Conservation (phyloP, 371 early-diverging fungal species). For the Mucor mucedo region DNA sequence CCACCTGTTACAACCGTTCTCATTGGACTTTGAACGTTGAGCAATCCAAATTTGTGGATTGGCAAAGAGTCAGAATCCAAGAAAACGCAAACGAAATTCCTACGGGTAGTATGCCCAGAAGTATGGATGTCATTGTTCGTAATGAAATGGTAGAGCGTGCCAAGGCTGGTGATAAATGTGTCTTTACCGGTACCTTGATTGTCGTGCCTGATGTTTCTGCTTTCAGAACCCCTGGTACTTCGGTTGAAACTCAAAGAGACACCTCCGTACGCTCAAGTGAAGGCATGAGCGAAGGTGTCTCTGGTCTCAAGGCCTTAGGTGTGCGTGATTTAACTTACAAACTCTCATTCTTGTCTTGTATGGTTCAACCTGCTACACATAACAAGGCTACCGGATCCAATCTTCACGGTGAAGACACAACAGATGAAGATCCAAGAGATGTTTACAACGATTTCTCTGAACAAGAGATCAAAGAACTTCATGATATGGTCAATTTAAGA, state of each 20-base stretch:
- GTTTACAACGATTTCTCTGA: constrained; percentile 68
- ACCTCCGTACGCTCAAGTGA: constrained; percentile 60
- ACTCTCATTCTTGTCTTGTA: constrained; percentile 89
- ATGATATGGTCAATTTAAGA: constrained; percentile 70
- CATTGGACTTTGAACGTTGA: constrained; percentile 87
- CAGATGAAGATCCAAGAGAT: constrained; percentile 64
- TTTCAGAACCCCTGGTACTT: constrained; percentile 71
- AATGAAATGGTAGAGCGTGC: constrained; percentile 96
- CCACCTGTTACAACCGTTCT: constrained; percentile 86
- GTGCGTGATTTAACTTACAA: constrained; percentile 93
- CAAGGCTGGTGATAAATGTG: constrained; percentile 97
- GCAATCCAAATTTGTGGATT: constrained; percentile 94
- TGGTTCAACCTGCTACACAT: constrained; percentile 69
- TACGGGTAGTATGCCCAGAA: constrained; percentile 97
- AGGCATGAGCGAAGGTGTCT: constrained; percentile 80
- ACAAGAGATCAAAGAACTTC: constrained; percentile 79
- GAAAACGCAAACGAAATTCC: constrained; percentile 98
- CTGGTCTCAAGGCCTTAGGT: constrained; percentile 89
- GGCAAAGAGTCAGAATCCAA: constrained; percentile 98
- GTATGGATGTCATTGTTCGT: constrained; percentile 96
- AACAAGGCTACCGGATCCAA: constrained; percentile 45
- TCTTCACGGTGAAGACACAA: constrained; percentile 62
- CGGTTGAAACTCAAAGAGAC: constrained; percentile 70
- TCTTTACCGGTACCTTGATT: constrained; percentile 93
- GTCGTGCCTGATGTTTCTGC: constrained; percentile 95